Evolutionary conservation across 1,139 yeast species (phyloP).

Genomic region (Blastobotrys ciferrii): DNA sequence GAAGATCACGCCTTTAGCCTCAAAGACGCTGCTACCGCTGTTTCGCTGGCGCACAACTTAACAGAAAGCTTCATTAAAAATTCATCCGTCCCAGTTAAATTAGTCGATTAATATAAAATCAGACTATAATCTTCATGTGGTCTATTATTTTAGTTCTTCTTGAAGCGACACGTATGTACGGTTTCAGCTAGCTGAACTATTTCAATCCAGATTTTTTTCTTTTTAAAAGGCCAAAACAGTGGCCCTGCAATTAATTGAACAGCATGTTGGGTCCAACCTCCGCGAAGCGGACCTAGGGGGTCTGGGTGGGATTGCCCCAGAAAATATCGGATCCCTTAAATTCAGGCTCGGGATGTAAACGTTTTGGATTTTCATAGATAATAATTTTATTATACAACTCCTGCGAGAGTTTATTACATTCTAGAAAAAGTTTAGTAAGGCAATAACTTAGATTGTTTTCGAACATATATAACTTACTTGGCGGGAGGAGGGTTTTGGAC

Average conservation of each 20-base stretch:
- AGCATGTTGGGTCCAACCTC: no score
- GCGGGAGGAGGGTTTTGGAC: slow-evolving; percentile 25
- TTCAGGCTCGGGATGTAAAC: no score
- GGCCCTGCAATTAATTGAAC: no score
- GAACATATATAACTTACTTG: slow-evolving; percentile 16
- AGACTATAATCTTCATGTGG: no score
- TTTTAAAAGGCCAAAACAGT: not conserved
- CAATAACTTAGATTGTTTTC: not conserved
- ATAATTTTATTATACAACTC: no score
- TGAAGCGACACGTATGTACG: no score
- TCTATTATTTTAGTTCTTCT: no score
- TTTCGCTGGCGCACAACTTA: slow-evolving; percentile 19
- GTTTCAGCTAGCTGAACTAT: no score
- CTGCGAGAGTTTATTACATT: not conserved
- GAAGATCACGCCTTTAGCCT: slow-evolving; percentile 15
- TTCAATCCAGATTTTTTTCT: not conserved
- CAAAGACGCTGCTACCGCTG: slow-evolving; percentile 25
- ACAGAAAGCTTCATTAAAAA: slow-evolving; percentile 12
- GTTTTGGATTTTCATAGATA: not conserved
- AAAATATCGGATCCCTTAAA: no score
- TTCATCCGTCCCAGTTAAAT: slow-evolving; percentile 8
- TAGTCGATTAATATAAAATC: not conserved
- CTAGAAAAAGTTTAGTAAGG: slow-evolving; percentile 4
- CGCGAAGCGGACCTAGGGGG: no score
- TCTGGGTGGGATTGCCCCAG: no score